A percentile compares a stretch with the other conserved stretches of the same genome.
Evolutionary conservation across 495 filamentous ascomycete species (phyloP).

Genomic region (Acidomyces sp.): DNA sequence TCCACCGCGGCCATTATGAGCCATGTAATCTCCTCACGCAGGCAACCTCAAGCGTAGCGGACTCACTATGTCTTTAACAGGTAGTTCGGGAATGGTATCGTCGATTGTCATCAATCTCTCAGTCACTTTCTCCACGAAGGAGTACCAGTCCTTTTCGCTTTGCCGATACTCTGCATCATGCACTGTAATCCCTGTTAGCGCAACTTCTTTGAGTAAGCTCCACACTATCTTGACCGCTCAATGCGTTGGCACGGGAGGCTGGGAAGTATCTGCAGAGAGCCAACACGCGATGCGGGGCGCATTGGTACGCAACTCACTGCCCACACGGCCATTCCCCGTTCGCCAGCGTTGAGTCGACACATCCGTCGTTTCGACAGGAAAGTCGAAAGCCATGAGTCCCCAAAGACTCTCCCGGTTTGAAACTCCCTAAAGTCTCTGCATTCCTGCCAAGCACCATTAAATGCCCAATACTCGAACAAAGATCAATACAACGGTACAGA

Average conservation of each 20-base stretch:
- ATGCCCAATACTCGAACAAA: no score
- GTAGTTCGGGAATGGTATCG: constrained; percentile 68
- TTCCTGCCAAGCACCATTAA: no score
- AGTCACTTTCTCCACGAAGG: constrained; percentile 56
- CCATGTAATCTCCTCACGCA: not conserved
- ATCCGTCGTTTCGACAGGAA: no score
- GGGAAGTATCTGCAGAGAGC: not conserved
- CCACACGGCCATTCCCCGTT: no score
- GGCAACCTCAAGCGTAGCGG: not conserved
- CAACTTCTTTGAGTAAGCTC: not conserved
- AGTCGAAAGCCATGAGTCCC: no score
- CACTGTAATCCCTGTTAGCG: constrained; percentile 32
- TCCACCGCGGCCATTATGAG: not conserved
- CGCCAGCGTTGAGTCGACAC: no score
- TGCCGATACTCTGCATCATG: constrained; percentile 65
- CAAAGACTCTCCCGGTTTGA: no score
- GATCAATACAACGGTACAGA: no score
- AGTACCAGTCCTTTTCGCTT: constrained; percentile 64
- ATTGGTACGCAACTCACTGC: no score
- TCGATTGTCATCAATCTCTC: constrained; percentile 57
- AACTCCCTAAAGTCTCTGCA: no score
- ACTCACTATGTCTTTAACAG: constrained; percentile 61
- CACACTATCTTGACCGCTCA: not conserved
- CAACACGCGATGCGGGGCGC: not conserved
- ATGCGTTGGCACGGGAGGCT: constrained; percentile 3